phyloP scores from a whole-genome alignment of 306 rosid species.

The Fragaria iinumae region DNA sequence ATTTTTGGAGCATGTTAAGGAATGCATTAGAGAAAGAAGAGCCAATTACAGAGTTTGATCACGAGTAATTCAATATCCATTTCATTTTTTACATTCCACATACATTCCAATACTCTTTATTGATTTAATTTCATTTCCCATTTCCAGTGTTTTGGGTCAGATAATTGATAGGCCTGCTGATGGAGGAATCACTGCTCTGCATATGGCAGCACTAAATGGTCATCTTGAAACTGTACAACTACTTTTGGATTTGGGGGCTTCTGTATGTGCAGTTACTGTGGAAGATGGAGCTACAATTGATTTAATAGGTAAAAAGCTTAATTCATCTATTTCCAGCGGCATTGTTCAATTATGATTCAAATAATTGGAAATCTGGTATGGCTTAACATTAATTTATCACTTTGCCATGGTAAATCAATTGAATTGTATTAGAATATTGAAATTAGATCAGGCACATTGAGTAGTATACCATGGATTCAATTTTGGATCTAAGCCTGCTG shows the following conservation, averaged over 20 bases:
- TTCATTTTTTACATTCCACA: constrained; percentile 20
- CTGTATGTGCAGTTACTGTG: constrained; percentile 67
- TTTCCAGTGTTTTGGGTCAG: constrained; percentile 57
- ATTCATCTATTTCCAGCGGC: constrained; percentile 7
- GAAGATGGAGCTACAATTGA: constrained; percentile 92
- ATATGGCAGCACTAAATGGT: constrained; percentile 95
- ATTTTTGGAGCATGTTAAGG: constrained; percentile 56
- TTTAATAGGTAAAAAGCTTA: constrained; percentile 64
- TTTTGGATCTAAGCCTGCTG: background rate
- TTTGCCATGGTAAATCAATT: background rate
- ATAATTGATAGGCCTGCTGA: constrained; percentile 75
- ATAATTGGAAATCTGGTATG: background rate
- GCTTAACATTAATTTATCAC: background rate
- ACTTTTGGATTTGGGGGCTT: constrained; percentile 91
- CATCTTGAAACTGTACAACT: constrained; percentile 80
- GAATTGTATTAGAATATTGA: background rate
- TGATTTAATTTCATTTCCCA: constrained; percentile 29
- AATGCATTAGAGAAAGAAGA: constrained; percentile 31
- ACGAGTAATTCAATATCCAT: constrained; percentile 45
- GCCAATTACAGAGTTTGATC: constrained; percentile 57
- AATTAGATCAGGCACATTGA: background rate
- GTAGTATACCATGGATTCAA: background rate
- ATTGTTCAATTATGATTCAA: background rate
- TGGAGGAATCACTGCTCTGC: constrained; percentile 97
- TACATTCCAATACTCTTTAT: constrained; percentile 15